Conservation (phyloP, 257 asterid species). For the Parsonsia alboflavescens region DNA sequence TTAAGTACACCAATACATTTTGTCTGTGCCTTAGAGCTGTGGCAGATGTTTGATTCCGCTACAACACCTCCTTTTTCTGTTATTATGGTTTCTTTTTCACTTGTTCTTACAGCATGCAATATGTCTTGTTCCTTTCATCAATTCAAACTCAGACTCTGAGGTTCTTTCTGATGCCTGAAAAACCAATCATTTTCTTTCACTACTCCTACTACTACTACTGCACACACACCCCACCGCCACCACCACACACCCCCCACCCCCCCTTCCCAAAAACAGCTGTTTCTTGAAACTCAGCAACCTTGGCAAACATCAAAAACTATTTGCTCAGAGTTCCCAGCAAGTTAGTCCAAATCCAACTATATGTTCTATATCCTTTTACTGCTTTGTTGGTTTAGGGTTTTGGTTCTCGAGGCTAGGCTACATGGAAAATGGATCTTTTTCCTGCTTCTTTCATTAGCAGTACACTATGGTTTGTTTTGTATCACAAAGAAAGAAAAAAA, state of each 20-base stretch:
- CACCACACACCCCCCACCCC: background rate
- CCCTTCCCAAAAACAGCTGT: constrained; percentile 7
- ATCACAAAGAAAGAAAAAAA: no score
- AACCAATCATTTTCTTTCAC: constrained; percentile 19
- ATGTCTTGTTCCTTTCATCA: constrained; percentile 32
- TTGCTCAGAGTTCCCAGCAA: background rate
- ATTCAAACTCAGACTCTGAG: constrained; percentile 8
- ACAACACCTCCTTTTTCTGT: background rate
- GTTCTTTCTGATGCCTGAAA: constrained; percentile 9
- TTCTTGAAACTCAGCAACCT: constrained; percentile 7
- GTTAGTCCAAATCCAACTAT: background rate
- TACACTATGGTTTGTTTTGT: no score
- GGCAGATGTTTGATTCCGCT: constrained; percentile 13
- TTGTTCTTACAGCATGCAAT: constrained; percentile 25
- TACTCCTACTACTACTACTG: background rate
- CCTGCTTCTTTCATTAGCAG: background rate
- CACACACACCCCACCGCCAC: background rate
- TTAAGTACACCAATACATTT: background rate
- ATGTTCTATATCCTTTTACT: background rate
- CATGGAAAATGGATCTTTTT: background rate
- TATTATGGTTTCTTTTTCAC: constrained; percentile 9
- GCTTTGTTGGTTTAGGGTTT: background rate
- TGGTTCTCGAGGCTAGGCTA: background rate
- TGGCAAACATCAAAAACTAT: background rate
- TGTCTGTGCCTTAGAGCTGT: constrained; percentile 16